These are phyloP conservation scores for Leccinellum luteum DNA, from an alignment of 768 basidiomycete genomes.

Conservation along the genomic window DNA sequence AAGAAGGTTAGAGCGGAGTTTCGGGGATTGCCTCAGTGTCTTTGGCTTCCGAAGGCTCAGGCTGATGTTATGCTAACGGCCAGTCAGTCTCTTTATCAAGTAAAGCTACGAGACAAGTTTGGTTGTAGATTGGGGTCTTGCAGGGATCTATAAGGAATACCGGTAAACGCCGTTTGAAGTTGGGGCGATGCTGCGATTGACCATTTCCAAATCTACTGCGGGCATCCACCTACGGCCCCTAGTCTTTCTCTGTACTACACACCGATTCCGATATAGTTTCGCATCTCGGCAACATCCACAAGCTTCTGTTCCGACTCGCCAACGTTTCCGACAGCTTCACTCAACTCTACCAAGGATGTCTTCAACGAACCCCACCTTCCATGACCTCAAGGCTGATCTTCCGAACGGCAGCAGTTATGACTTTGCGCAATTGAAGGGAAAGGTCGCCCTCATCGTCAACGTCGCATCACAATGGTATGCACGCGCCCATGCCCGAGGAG, in stretches of 20 bases:
- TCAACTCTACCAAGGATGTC: slow-evolving; percentile 21
- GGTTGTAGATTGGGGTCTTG: too few relatives aligned
- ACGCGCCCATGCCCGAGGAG: too few relatives aligned
- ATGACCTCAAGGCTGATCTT: slow-evolving; percentile 64
- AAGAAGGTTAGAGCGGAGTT: slow-evolving; percentile 7
- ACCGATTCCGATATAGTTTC: background rate
- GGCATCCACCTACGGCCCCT: background rate
- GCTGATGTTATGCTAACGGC: too few relatives aligned
- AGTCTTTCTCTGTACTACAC: background rate
- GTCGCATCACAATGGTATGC: slow-evolving; percentile 66
- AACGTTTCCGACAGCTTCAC: slow-evolving; percentile 10
- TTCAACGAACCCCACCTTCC: slow-evolving; percentile 43
- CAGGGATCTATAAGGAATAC: background rate
- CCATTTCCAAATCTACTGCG: background rate
- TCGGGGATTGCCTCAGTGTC: background rate
- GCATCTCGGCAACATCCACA: background rate
- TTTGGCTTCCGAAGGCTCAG: too few relatives aligned
- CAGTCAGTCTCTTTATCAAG: too few relatives aligned
- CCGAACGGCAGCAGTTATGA: slow-evolving; percentile 55
- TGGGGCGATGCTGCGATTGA: background rate
- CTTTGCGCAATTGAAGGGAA: slow-evolving; percentile 71
- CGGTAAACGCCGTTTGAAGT: background rate
- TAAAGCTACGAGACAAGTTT: too few relatives aligned
- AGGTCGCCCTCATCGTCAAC: slow-evolving; percentile 77
- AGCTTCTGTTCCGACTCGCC: background rate